These are phyloP conservation scores for Penicillium dipodomyicola DNA, from an alignment of 495 filamentous ascomycete genomes.

Conservation along the genomic window DNA sequence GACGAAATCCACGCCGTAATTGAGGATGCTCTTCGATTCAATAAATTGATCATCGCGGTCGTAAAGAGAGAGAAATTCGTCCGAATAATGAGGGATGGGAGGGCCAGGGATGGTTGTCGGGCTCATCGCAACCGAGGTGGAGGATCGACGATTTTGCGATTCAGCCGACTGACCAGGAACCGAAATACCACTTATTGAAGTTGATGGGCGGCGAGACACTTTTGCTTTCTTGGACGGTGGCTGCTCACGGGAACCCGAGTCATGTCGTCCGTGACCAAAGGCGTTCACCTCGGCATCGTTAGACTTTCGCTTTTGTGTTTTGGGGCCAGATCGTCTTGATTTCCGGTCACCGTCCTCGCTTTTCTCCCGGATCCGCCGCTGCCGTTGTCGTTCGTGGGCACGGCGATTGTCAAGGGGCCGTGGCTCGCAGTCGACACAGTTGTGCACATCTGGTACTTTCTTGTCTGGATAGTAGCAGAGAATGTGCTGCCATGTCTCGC, in stretches of 20 bases:
- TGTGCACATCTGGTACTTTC: constrained; percentile 76
- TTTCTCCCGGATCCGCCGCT: constrained; percentile 59
- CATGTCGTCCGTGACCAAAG: constrained; percentile 42
- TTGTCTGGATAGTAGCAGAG: constrained; percentile 84
- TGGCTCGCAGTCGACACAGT: constrained; percentile 82
- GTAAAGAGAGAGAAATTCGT: constrained; percentile 68
- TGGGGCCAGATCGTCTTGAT: constrained; percentile 65
- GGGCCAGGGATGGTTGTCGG: constrained; percentile 52
- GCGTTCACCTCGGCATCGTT: constrained; percentile 48
- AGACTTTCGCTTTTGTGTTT: constrained; percentile 73
- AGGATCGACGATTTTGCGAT: constrained; percentile 53
- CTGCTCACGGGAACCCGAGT: constrained; percentile 54
- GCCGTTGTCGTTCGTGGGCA: constrained; percentile 68
- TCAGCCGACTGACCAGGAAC: constrained; percentile 38
- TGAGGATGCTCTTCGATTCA: constrained; percentile 55
- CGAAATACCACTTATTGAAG: constrained; percentile 62
- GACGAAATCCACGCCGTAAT: constrained; percentile 65
- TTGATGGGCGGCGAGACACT: constrained; percentile 66
- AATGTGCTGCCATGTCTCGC: constrained; percentile 98
- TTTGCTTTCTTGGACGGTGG: constrained; percentile 71
- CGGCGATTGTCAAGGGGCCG: constrained; percentile 64
- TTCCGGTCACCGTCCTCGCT: constrained; percentile 58
- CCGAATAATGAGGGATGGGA: constrained; percentile 57
- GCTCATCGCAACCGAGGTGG: constrained; percentile 47
- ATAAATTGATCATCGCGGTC: constrained; percentile 54